phyloP scores from a whole-genome alignment of 1,284 basidiomycete genomes.

The Ceratorhiza oryzae-sativae region DNA sequence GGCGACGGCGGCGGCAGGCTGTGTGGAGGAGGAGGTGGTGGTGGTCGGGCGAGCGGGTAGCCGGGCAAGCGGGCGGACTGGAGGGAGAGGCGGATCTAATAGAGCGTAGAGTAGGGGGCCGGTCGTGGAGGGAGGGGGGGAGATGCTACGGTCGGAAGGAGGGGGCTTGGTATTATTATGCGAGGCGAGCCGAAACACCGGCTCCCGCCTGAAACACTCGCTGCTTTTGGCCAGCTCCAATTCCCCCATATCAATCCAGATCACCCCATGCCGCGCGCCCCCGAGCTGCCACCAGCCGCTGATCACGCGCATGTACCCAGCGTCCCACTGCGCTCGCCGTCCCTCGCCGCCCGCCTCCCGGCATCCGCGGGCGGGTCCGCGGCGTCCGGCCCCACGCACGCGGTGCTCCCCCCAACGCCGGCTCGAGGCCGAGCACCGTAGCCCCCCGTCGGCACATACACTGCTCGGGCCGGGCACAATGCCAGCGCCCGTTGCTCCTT shows the following conservation, averaged over 20 bases:
- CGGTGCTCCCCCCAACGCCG: too few species aligned
- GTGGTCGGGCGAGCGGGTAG: constrained; percentile 46
- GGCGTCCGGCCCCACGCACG: neutral
- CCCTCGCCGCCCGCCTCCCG: neutral
- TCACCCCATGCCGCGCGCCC: neutral
- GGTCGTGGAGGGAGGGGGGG: constrained; percentile 26
- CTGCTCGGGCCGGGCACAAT: neutral
- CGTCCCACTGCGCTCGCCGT: neutral
- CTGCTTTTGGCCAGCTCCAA: constrained; percentile 9
- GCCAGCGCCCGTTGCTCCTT: constrained; percentile 19
- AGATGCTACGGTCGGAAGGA: constrained; percentile 24
- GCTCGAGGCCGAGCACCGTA: too few species aligned
- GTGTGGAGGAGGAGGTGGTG: constrained; percentile 45
- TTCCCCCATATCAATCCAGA: constrained; percentile 26
- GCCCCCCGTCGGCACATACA: neutral
- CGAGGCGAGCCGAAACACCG: constrained; percentile 23
- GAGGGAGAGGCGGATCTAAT: constrained; percentile 12
- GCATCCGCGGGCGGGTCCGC: neutral
- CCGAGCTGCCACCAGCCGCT: neutral
- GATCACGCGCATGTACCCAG: too few species aligned
- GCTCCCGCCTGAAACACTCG: constrained; percentile 14
- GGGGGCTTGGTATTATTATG: constrained; percentile 27
- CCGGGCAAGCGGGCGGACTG: constrained; percentile 17
- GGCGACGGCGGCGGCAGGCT: constrained; percentile 41
- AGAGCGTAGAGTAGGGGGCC: constrained; percentile 35